Evolutionary conservation across 495 filamentous ascomycete genomes (phyloP).

Genomic region (Aspergillus hancockii): DNA sequence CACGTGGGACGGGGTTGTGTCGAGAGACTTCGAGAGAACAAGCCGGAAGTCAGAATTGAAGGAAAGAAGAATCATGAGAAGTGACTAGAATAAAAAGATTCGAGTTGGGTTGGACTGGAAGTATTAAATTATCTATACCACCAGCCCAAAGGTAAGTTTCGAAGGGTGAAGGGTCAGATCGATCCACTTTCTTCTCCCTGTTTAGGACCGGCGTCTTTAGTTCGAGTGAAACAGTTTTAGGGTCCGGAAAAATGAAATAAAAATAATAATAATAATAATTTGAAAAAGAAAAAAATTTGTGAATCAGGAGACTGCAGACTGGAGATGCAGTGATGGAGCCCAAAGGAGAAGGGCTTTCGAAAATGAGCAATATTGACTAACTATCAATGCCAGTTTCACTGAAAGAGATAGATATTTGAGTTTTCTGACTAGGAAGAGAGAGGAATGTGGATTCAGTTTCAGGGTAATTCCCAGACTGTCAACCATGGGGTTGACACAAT

Average conservation of each 20-base stretch:
- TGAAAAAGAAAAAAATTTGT: background rate
- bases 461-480: slow-evolving; percentile 12
- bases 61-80: slow-evolving; percentile 1
- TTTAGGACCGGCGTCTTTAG: slow-evolving; percentile 9
- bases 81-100: slow-evolving; percentile 12
- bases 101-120: slow-evolving; percentile 1
- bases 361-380: background rate
- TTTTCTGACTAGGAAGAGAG: background rate
- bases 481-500: slow-evolving; percentile 1
- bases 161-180: slow-evolving; percentile 29
- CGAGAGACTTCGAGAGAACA: background rate
- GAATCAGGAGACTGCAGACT: slow-evolving; percentile 2
- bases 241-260: background rate
- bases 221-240: slow-evolving; percentile 14
- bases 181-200: slow-evolving; percentile 25
- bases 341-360: background rate
- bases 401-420: background rate
- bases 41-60: background rate
- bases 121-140: slow-evolving; percentile 7
- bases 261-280: background rate
- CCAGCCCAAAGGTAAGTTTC: slow-evolving; percentile 20
- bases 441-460: slow-evolving; percentile 16
- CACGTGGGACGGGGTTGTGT: slow-evolving; percentile 1
- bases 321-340: background rate
- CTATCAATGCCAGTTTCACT: background rate